A percentile compares a stretch with the other conserved stretches of the same genome.
Evolutionary conservation across 169 alveolate genomes (phyloP).

Genomic region (Perkinsus olseni): DNA sequence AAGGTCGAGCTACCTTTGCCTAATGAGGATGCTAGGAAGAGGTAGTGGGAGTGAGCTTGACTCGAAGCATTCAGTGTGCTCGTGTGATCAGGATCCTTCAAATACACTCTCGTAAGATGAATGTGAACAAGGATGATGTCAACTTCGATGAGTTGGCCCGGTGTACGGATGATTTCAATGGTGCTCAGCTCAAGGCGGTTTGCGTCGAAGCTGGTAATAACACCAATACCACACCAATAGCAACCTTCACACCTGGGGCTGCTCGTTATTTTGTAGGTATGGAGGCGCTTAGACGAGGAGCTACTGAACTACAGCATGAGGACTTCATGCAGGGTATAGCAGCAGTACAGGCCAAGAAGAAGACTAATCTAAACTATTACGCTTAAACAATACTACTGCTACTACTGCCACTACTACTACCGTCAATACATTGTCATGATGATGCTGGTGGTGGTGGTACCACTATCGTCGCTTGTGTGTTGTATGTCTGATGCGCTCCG

Average conservation of each 20-base stretch:
- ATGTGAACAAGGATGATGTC: conserved; percentile 87
- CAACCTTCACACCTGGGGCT: conserved; percentile 32
- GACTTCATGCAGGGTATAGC: conserved; percentile 97
- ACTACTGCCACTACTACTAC: background rate
- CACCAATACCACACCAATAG: too few species aligned
- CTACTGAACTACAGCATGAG: conserved; percentile 92
- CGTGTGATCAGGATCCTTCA: conserved; percentile 79
- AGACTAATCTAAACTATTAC: conserved; percentile 89
- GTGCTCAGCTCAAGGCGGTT: conserved; percentile 86
- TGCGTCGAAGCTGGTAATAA: conserved; percentile 97
- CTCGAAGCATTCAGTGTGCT: too few species aligned
- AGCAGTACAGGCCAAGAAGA: conserved; percentile 94
- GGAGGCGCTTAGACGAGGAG: conserved; percentile 91
- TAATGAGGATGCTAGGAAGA: conserved; percentile 79
- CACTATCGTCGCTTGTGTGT: too few species aligned
- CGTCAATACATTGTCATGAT: background rate
- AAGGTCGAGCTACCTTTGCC: conserved; percentile 99
- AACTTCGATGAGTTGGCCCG: conserved; percentile 93
- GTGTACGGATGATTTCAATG: conserved; percentile 92
- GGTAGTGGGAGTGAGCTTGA: too few species aligned
- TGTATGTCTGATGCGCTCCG: too few species aligned
- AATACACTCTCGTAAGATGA: conserved; percentile 98
- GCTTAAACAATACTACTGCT: conserved; percentile 47
- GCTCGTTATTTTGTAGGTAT: conserved; percentile 77
- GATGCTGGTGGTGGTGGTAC: too few species aligned